Base-by-base conservation (phyloP, 257 asterid genomes). In the Asclepias syriaca region DNA sequence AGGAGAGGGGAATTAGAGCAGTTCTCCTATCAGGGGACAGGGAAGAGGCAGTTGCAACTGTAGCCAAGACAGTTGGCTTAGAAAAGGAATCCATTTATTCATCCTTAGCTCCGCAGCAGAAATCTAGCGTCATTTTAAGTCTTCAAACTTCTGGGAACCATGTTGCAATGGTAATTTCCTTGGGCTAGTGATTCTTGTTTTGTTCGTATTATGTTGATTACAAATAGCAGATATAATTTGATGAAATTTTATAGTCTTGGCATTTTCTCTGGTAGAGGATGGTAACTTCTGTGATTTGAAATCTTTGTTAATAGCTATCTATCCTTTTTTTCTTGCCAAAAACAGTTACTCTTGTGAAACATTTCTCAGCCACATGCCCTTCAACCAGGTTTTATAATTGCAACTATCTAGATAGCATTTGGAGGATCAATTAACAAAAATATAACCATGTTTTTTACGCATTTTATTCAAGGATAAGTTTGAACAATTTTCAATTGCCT, bases 41-140 rank as follows among this genome's bases (percentile, higher is more conserved):
- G 97, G 96, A 94, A 89, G 99, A 91, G 93, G 97, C 97, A 91
- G 99, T 91, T 81, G 96, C 99, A 94, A 87, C 87, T 53, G 91
- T 90, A 79, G 97, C 97, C 77, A 81, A 85, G 81, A 77, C 84
- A 32, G 81, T 89, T 45, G 97, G 99, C 78, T 79, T 94, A 60
- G 89, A 86, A 72, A 87, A 81, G 75, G 87, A 87, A 79, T 86
- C 79, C 72, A 85, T 85, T 75, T 85, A 88, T 74, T 87, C 96
- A 84, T 88, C 97, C 69, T 76, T 89, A 79, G 82, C 90, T 63
- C 99, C 99, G 8, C 89, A 82, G 83, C 90, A 91, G 84, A 94
- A 94, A 82, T 91, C 97, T 77, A 84, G 61, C 45, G 81, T 80
- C 71, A 86, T 94, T 69, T 86, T 95, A 66, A 81, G 77, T 43